Evolutionary conservation across 2,329 filamentous ascomycete species (phyloP).

Genomic region (Decorospora gaudefroyi): DNA sequence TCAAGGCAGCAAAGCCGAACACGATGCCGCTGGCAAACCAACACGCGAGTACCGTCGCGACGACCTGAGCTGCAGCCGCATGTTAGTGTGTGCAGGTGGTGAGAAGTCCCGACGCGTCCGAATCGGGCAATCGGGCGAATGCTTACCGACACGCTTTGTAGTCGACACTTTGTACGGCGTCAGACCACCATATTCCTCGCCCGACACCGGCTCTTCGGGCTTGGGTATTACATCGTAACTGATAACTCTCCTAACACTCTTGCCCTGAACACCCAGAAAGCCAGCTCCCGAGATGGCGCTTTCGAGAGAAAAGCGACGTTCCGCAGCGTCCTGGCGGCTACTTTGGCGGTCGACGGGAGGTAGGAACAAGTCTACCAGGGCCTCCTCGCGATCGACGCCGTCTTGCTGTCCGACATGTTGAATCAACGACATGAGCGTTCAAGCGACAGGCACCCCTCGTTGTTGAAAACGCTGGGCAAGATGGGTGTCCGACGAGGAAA

Average conservation of each 20-base stretch:
- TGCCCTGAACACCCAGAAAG: slow-evolving; percentile 28
- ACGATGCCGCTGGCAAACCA: slow-evolving; percentile 50
- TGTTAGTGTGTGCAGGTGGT: too few relatives aligned
- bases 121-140: too few relatives aligned
- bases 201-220: slow-evolving; percentile 39
- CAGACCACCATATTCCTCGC: slow-evolving; percentile 51
- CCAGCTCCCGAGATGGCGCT: slow-evolving; percentile 31
- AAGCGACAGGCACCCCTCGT: slow-evolving; percentile 16
- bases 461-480: slow-evolving; percentile 14
- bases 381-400: slow-evolving; percentile 54
- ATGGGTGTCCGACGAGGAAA: slow-evolving; percentile 3
- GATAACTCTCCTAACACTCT: slow-evolving; percentile 49
- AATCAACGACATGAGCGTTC: slow-evolving; percentile 54
- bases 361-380: slow-evolving; percentile 43
- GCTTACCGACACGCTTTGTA: slow-evolving; percentile 41
- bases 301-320: slow-evolving; percentile 39
- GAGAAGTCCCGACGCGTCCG: too few relatives aligned
- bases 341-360: slow-evolving; percentile 41
- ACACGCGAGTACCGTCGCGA: slow-evolving; percentile 44
- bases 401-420: slow-evolving; percentile 58
- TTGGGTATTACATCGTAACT: slow-evolving; percentile 56
- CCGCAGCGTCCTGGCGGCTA: slow-evolving; percentile 36
- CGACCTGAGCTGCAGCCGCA: slow-evolving; percentile 38
- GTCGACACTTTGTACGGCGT: slow-evolving; percentile 57
- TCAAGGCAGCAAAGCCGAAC: slow-evolving; percentile 49